A percentile compares a stretch with the other conserved stretches of the same genome.
Evolutionary conservation across 768 basidiomycete species (phyloP).

Genomic region (Mycena alexandri): DNA sequence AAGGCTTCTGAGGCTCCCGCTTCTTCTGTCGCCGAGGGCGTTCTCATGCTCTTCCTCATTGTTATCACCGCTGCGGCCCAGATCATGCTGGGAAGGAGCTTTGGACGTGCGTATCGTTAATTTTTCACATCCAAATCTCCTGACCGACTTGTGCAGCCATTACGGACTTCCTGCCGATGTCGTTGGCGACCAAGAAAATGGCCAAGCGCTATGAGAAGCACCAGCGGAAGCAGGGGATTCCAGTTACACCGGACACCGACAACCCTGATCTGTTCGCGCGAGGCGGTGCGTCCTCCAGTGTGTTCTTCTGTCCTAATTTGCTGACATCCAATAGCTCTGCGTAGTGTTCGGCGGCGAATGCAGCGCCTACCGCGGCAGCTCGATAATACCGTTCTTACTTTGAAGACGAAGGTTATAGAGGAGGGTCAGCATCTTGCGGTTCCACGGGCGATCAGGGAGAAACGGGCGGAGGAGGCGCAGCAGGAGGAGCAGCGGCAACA

Average conservation of each 20-base stretch:
- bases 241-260: constrained; percentile 37
- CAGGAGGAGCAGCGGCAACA: constrained; percentile 15
- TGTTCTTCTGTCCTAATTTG: background rate
- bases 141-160: constrained; percentile 54
- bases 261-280: constrained; percentile 55
- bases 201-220: constrained; percentile 55
- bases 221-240: constrained; percentile 41
- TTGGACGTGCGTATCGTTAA: constrained; percentile 52
- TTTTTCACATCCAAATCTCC: background rate
- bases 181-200: constrained; percentile 71
- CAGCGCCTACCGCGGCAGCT: constrained; percentile 42
- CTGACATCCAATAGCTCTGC: constrained; percentile 33
- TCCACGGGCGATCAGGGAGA: constrained; percentile 27
- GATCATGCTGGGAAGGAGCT: constrained; percentile 52
- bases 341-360: constrained; percentile 53
- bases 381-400: constrained; percentile 46
- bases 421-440: constrained; percentile 36
- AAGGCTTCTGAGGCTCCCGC: constrained; percentile 53
- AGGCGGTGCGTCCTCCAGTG: constrained; percentile 41
- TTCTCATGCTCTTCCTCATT: constrained; percentile 71
- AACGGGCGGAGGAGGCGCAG: constrained; percentile 32
- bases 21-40: constrained; percentile 56
- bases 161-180: constrained; percentile 68
- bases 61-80: constrained; percentile 64
- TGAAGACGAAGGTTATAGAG: constrained; percentile 47